These are phyloP conservation scores for Cyclotella sp. DNA, from an alignment of 108 stramenopile species.

Conservation along the genomic window DNA sequence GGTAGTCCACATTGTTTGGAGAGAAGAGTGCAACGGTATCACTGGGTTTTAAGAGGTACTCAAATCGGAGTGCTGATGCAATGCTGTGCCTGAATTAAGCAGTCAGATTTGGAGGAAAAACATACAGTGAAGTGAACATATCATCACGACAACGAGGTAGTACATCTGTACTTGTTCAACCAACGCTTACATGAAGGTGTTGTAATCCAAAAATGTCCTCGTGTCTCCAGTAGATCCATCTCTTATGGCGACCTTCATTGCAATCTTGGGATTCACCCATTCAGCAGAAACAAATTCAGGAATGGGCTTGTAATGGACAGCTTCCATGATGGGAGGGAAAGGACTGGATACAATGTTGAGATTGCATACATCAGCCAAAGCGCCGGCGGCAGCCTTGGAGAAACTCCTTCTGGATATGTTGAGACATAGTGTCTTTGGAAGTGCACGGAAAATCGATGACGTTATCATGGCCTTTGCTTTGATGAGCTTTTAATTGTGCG, in stretches of 20 bases:
- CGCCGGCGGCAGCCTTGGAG: constrained; percentile 3
- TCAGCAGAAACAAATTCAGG: constrained; percentile 69
- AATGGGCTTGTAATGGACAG: constrained; percentile 47
- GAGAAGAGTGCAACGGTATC: constrained; percentile 78
- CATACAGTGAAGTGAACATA: background rate
- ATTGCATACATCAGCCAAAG: constrained; percentile 39
- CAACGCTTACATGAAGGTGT: constrained; percentile 43
- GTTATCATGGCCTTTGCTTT: background rate
- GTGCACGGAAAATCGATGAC: background rate
- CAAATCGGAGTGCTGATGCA: constrained; percentile 59
- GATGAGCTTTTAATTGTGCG: too few relatives aligned
- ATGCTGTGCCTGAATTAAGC: constrained; percentile 34
- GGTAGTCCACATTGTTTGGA: constrained; percentile 91
- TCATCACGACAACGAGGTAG: too few relatives aligned
- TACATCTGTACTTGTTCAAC: too few relatives aligned
- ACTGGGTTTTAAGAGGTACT: constrained; percentile 58
- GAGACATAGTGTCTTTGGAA: background rate
- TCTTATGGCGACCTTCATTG: constrained; percentile 60
- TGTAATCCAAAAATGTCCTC: constrained; percentile 74
- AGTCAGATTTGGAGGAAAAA: background rate
- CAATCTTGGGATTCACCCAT: constrained; percentile 44
- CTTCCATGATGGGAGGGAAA: constrained; percentile 59
- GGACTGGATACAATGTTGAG: constrained; percentile 57
- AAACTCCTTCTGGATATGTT: background rate
- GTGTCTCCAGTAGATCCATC: constrained; percentile 77